Percentiles rank a stretch among this genome's conserved stretches.
Conservation (phyloP, 148 eudicot genomes). For the Rhododendron williamsianum region DNA sequence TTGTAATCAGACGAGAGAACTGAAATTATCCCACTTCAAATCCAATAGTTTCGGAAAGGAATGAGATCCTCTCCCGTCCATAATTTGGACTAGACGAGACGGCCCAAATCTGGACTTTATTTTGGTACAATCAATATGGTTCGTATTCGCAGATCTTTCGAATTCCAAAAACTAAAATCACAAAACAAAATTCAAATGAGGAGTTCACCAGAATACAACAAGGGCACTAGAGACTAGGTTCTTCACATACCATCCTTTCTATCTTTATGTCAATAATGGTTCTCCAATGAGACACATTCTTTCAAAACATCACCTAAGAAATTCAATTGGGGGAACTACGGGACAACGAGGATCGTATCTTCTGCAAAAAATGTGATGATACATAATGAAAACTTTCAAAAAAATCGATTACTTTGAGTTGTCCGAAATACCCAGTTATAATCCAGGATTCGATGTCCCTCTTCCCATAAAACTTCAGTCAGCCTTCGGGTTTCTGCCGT, state of each 20-base stretch:
- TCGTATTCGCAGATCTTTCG: background rate
- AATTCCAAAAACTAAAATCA: background rate
- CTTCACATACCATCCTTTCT: background rate
- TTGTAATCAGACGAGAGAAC: background rate
- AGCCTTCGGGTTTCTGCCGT: slow-evolving; percentile 22
- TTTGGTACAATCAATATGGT: no score
- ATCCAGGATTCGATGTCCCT: background rate
- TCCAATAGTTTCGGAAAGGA: background rate
- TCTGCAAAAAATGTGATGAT: background rate
- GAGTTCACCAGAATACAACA: background rate
- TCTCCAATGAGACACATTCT: background rate
- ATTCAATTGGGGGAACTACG: background rate
- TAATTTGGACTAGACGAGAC: no score
- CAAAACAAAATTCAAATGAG: background rate
- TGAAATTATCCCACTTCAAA: background rate
- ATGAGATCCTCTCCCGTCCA: background rate
- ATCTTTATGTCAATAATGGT: background rate
- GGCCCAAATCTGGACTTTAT: no score
- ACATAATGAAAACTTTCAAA: background rate
- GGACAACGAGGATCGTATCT: background rate
- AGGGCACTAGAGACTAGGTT: background rate
- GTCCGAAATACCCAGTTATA: background rate
- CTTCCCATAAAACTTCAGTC: slow-evolving; percentile 12
- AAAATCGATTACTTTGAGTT: background rate
- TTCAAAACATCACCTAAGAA: background rate